Base-by-base conservation (phyloP, 179 eudicot species). In the Carnegiea gigantea region DNA sequence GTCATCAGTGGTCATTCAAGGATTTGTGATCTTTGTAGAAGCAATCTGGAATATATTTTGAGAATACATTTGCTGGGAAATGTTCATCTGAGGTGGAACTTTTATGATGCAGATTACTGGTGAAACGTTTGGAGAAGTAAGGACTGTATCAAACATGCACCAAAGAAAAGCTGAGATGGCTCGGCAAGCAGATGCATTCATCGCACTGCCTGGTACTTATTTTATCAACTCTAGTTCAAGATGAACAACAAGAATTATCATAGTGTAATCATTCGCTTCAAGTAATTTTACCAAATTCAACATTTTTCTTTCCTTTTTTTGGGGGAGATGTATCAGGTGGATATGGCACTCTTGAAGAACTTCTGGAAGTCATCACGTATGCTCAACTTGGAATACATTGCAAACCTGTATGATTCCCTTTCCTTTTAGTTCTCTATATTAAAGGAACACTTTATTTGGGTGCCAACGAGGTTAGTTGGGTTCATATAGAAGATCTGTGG, bases 81-180 rank as follows among this genome's bases (percentile, higher is more conserved):
- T 64, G n/a, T 64, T 23, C 33, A 64, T 64, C 36, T 33, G 36
- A 33, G 36, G 36, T 33, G 36, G 36, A 26, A 23, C 3, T n/a
- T 44, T 48, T 23, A 28, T 18, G 46, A 51, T 21, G 40, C 88
- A 95, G 99, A 89, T 95, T 82, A 95, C 95, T 18, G 99, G 99
- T 68, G 92, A 79, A 83, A 89, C 92, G 0, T 88, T 94, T n/a
- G 99, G 99, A 14, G 97, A 95, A 85, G 92, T 94, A 49, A 88
- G 86, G 80, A 88, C 94, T 1, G 99, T 95, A 9, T 88, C 95
- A 48, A 92, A 88, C 86, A 95, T 95, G 99, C 99, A 95, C 85
- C 94, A 95, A 79, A 89, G 98, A 81, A 95, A 93, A 77, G 98
- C 98, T 77, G 98, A 95, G 86, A 95, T 95, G 98, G 98, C 98